These are phyloP conservation scores for Diversispora eburnea DNA, from an alignment of 192 early-diverging fungal genomes.

Conservation along the genomic window DNA sequence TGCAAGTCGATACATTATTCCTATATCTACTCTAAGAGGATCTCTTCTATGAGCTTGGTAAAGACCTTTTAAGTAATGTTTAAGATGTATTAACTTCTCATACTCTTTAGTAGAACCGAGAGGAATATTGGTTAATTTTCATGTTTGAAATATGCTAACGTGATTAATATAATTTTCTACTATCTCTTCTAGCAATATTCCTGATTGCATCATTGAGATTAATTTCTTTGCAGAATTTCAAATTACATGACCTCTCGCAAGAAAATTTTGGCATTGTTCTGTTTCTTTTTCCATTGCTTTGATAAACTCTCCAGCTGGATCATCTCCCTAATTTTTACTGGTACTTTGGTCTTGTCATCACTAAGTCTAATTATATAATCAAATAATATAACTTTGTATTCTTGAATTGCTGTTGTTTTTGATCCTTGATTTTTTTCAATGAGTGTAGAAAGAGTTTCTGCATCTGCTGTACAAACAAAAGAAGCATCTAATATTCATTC, in stretches of 20 bases:
- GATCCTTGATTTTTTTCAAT: conserved; percentile 14
- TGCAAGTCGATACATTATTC: neutral
- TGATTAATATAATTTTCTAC: too few species aligned
- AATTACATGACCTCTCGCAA: conserved; percentile 13
- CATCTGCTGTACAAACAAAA: neutral
- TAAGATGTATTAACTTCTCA: conserved; percentile 4
- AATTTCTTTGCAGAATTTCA: conserved; percentile 2
- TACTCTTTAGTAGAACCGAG: conserved; percentile 16
- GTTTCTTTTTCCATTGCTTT: neutral
- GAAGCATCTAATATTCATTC: too few species aligned
- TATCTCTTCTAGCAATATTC: conserved; percentile 6
- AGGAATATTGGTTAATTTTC: neutral
- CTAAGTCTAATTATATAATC: neutral
- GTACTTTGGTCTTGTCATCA: conserved; percentile 1
- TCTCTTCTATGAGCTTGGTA: conserved; percentile 12
- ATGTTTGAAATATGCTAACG: conserved; percentile 10
- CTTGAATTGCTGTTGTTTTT: conserved; percentile 1
- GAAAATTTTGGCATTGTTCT: too few species aligned
- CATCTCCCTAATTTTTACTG: conserved; percentile 6
- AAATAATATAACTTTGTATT: too few species aligned
- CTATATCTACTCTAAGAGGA: conserved; percentile 8
- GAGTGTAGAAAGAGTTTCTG: neutral
- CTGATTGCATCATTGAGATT: conserved; percentile 10
- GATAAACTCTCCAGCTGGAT: conserved; percentile 8
- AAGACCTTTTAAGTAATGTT: conserved; percentile 14